Conservation (phyloP, 306 rosid genomes). For the Myrica gale region DNA sequence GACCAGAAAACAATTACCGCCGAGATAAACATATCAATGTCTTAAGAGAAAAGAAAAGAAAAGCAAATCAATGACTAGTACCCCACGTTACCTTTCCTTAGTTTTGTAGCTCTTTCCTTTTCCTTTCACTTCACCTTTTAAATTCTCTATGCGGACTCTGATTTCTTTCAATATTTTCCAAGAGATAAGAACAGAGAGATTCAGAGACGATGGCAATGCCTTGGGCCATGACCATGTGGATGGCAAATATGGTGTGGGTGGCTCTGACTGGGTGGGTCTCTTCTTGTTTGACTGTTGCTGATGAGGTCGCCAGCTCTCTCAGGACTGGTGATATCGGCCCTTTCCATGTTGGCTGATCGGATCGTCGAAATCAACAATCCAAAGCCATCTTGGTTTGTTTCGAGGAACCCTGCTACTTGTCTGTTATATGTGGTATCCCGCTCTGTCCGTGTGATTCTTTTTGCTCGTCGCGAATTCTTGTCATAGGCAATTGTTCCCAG, state of each 20-base stretch:
- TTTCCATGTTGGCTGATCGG: conserved; percentile 66
- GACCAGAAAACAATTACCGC: too few species aligned
- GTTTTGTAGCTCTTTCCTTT: neutral
- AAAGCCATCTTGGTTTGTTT: conserved; percentile 32
- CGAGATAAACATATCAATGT: too few species aligned
- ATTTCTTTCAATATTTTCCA: neutral
- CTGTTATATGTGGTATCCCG: neutral
- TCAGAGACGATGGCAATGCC: conserved; percentile 63
- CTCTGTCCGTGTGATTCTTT: neutral
- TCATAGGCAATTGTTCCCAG: conserved; percentile 1
- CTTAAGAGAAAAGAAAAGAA: neutral
- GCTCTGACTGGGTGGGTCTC: conserved; percentile 73
- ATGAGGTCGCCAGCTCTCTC: conserved; percentile 76
- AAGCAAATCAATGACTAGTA: neutral
- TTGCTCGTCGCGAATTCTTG: neutral
- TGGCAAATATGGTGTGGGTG: conserved; percentile 73
- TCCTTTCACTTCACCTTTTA: neutral
- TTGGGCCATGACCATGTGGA: conserved; percentile 52
- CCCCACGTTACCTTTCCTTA: neutral
- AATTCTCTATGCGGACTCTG: neutral
- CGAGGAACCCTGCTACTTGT: neutral
- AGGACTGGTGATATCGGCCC: conserved; percentile 90
- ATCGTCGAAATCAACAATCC: conserved; percentile 23
- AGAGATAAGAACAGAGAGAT: neutral
- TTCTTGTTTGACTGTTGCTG: conserved; percentile 81